Base-by-base conservation (phyloP, 2,329 filamentous ascomycete species). In the Peltaster fructicola region DNA sequence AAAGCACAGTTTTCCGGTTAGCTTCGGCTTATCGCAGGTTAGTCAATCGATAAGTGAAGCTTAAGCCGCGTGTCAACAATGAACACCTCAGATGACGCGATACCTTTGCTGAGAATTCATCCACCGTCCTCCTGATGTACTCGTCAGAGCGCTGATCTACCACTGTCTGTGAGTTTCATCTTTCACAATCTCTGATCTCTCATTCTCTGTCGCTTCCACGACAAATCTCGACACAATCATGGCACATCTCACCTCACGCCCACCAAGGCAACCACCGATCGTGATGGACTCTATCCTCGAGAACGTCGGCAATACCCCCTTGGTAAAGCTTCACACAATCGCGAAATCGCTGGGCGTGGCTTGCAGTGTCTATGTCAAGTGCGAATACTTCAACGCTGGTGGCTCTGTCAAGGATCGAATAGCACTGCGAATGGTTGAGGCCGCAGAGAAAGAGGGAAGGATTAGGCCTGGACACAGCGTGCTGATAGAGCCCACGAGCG, bases 401-500 rank as follows among this genome's bases (percentile, higher is more conserved):
- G 14, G 80, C 75, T 23, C 92, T 61, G 1, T 88, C 82, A 51
- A 95, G 81, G 14, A 95, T 80, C 43, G 75, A 70, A 98, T 98
- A 49, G 88, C 88, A 12, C 59, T 93, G 49, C 78, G 88, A 45
- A 98, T 98, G 88, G 77, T 98, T 33, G 84, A 95, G 56, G 78
- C 85, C 51, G 88, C 88, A 8, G 88, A 98, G 63, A 72, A 69
- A 47, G 74, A 68, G 25, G 88, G 88, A 22, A 73, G 85, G 37
- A 93, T 98, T 56, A 93, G 88, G 65, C 88, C 88, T 14, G 88
- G 85, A 29, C 84, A 95, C 55, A 95, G 82, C 25, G 48, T 50
- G 6, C 59, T 98, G 44, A 98, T 98, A 47, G 88, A 98, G 65
- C 88, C 88, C 7, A 98, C 88, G 23, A 92, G 81, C 46, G 88